Percentiles rank a stretch among this genome's conserved stretches.
phyloP scores from a whole-genome alignment of 306 rosid genomes.

The Prunus mongolica region DNA sequence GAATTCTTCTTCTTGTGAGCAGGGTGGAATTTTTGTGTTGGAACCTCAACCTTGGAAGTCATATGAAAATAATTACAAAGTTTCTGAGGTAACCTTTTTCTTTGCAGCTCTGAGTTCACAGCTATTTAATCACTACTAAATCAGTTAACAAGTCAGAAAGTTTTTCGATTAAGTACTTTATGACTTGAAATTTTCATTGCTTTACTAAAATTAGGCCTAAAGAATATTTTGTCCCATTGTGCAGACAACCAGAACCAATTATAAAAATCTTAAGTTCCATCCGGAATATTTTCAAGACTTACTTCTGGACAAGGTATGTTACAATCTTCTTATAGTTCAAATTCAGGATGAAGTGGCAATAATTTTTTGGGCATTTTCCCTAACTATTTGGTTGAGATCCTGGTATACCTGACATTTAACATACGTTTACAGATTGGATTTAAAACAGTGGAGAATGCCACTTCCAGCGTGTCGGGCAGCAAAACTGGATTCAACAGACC shows the following conservation, averaged over 20 bases:
- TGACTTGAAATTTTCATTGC: background rate
- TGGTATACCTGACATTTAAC: conserved; percentile 19
- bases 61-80: conserved; percentile 39
- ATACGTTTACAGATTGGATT: conserved; percentile 62
- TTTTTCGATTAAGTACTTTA: background rate
- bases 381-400: background rate
- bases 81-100: conserved; percentile 40
- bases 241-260: conserved; percentile 57
- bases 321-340: background rate
- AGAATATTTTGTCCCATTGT: conserved; percentile 1
- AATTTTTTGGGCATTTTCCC: conserved; percentile 1
- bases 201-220: background rate
- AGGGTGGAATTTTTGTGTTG: conserved; percentile 90
- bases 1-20: conserved; percentile 21
- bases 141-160: background rate
- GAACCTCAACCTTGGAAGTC: conserved; percentile 99
- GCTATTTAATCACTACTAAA: background rate
- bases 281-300: conserved; percentile 68
- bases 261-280: conserved; percentile 36
- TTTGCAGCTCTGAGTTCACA: background rate
- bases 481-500: conserved; percentile 86
- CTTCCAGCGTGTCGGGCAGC: conserved; percentile 49
- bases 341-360: background rate
- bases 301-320: conserved; percentile 78
- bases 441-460: conserved; percentile 59